A percentile compares a stretch with the other conserved stretches of the same genome.
phyloP scores from a whole-genome alignment of 805 yeast species.

The Yarrowia bubula region DNA sequence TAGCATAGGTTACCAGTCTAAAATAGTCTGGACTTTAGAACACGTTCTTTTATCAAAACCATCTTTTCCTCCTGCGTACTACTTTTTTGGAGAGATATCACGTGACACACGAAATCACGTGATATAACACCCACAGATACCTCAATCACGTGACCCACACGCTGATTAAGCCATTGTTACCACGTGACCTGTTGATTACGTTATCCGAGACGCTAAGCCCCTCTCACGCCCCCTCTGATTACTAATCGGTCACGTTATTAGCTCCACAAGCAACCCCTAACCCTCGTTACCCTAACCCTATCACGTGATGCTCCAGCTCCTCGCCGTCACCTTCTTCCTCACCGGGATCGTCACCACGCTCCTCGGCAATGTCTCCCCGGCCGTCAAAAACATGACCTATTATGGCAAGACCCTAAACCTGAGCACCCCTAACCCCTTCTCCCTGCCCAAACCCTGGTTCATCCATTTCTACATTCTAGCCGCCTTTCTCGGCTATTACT shows the following conservation, averaged over 20 bases:
- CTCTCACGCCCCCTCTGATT: background rate
- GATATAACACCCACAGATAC: background rate
- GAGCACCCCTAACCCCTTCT: background rate
- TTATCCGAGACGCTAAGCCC: no score
- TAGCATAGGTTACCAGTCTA: background rate
- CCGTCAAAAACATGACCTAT: background rate
- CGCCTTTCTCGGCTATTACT: background rate
- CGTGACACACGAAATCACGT: background rate
- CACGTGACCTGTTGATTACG: background rate
- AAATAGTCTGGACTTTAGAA: background rate
- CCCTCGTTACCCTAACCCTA: background rate
- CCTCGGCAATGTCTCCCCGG: background rate
- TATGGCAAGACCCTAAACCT: constrained; percentile 12
- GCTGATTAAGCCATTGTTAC: background rate
- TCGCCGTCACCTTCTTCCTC: background rate
- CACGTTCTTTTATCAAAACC: background rate
- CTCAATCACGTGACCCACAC: background rate
- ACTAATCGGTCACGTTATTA: no score
- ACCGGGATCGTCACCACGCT: background rate
- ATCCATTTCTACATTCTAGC: constrained; percentile 20
- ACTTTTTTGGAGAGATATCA: background rate
- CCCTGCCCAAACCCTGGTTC: constrained; percentile 6
- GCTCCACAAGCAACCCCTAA: background rate
- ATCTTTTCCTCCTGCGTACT: background rate
- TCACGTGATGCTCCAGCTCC: background rate